Conservation (phyloP, 768 basidiomycete genomes). For the Macrolepiota dolichaula region DNA sequence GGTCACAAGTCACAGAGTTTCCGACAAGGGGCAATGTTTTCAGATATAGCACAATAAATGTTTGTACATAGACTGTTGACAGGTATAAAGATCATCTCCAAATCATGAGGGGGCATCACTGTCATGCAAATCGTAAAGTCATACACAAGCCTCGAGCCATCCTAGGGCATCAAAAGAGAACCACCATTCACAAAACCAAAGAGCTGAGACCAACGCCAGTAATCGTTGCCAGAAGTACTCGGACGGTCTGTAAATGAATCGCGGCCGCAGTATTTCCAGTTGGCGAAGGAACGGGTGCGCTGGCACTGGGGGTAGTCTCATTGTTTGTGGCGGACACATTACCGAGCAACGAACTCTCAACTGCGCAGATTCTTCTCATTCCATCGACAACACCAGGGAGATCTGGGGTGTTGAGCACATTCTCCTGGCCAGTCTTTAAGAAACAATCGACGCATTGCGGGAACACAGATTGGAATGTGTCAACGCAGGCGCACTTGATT, state of each 20-base stretch:
- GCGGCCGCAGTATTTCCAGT: background rate
- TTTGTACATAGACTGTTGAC: background rate
- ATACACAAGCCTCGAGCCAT: background rate
- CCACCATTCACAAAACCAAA: background rate
- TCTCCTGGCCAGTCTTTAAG: slow-evolving; percentile 53
- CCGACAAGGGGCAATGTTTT: no score
- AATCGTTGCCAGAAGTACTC: background rate
- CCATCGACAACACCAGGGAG: slow-evolving; percentile 46
- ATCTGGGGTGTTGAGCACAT: slow-evolving; percentile 42
- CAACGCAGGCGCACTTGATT: slow-evolving; percentile 61
- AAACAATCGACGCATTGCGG: slow-evolving; percentile 74
- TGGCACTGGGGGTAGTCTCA: slow-evolving; percentile 8
- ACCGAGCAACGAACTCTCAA: slow-evolving; percentile 51
- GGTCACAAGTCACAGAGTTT: background rate
- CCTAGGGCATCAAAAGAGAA: background rate
- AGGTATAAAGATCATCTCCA: background rate
- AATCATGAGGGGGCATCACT: background rate
- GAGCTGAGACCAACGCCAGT: background rate
- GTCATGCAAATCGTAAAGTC: background rate
- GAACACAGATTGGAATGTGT: slow-evolving; percentile 40
- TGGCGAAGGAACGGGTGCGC: background rate
- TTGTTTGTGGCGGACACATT: slow-evolving; percentile 43
- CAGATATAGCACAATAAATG: background rate
- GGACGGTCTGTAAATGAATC: background rate
- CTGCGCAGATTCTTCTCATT: slow-evolving; percentile 48